Conservation (phyloP, 805 yeast genomes). For the Starmera amethionina region DNA sequence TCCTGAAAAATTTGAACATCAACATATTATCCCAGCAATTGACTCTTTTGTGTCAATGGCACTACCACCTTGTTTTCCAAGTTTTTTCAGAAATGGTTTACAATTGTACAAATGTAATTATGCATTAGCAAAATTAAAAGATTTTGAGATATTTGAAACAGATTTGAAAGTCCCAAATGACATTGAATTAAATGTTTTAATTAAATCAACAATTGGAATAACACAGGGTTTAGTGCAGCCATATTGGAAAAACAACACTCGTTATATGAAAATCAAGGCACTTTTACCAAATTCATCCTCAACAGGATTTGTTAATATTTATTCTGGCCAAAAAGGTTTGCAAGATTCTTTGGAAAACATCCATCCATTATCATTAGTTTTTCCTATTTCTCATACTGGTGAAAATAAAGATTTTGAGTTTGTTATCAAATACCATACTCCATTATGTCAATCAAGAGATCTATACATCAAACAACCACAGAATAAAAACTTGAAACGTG, state of each 20-base stretch:
- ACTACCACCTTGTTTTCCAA: slow-evolving; percentile 81
- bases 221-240: slow-evolving; percentile 69
- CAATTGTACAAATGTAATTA: slow-evolving; percentile 63
- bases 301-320: slow-evolving; percentile 67
- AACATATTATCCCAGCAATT: slow-evolving; percentile 79
- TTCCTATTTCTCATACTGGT: slow-evolving; percentile 72
- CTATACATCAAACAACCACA: slow-evolving; percentile 83
- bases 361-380: slow-evolving; percentile 61
- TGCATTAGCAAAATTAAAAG: slow-evolving; percentile 62
- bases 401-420: slow-evolving; percentile 51
- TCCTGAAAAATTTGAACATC: slow-evolving; percentile 70
- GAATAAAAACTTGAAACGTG: slow-evolving; percentile 44
- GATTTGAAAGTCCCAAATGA: slow-evolving; percentile 63
- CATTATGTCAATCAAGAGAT: slow-evolving; percentile 60
- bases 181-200: slow-evolving; percentile 55
- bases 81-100: slow-evolving; percentile 53
- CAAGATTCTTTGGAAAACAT: slow-evolving; percentile 47
- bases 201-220: slow-evolving; percentile 32
- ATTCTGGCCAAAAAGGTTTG: slow-evolving; percentile 54
- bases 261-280: slow-evolving; percentile 75
- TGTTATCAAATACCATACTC: slow-evolving; percentile 64
- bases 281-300: slow-evolving; percentile 59
- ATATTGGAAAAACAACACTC: slow-evolving; percentile 52
- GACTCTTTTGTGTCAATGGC: slow-evolving; percentile 70
- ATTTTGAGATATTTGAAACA: slow-evolving; percentile 71